Conservation (phyloP, 2,329 filamentous ascomycete species). For the Apiospora sp. region DNA sequence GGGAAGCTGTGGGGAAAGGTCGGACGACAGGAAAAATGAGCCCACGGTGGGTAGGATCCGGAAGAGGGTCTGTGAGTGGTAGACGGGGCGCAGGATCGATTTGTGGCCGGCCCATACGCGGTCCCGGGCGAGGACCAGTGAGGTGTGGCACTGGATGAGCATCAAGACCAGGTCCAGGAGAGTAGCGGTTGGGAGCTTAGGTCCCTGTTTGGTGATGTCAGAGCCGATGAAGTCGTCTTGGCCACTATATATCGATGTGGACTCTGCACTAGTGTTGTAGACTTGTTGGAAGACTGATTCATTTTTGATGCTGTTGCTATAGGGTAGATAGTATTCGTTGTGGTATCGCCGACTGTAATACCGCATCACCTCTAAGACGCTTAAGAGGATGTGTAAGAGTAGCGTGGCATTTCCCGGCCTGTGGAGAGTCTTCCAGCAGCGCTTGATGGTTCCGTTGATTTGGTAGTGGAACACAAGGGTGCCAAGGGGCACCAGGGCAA, state of each 20-base stretch:
- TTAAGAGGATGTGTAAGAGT: constrained; percentile 20
- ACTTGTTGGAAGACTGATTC: background rate
- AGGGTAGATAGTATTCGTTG: background rate
- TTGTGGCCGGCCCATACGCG: constrained; percentile 26
- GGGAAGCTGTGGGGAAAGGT: background rate
- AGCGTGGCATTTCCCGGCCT: constrained; percentile 16
- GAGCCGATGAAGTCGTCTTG: background rate
- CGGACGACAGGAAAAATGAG: background rate
- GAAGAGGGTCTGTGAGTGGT: constrained; percentile 25
- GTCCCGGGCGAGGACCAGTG: constrained; percentile 25
- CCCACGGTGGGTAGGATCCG: background rate
- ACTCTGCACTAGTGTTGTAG: background rate
- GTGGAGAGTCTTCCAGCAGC: constrained; percentile 19
- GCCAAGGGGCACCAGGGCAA: constrained; percentile 23
- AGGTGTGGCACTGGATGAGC: constrained; percentile 24
- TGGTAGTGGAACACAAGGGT: constrained; percentile 23
- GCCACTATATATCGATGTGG: background rate
- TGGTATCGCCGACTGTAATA: constrained; percentile 25
- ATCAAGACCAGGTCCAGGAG: constrained; percentile 22
- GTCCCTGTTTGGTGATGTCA: background rate
- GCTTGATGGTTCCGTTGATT: constrained; percentile 16
- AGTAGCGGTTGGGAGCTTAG: background rate
- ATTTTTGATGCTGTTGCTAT: background rate
- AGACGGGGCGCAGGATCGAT: constrained; percentile 25
- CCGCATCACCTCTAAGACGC: constrained; percentile 23